Base-by-base conservation (phyloP, 2,329 filamentous ascomycete species). In the Aurifilum marmelostoma region DNA sequence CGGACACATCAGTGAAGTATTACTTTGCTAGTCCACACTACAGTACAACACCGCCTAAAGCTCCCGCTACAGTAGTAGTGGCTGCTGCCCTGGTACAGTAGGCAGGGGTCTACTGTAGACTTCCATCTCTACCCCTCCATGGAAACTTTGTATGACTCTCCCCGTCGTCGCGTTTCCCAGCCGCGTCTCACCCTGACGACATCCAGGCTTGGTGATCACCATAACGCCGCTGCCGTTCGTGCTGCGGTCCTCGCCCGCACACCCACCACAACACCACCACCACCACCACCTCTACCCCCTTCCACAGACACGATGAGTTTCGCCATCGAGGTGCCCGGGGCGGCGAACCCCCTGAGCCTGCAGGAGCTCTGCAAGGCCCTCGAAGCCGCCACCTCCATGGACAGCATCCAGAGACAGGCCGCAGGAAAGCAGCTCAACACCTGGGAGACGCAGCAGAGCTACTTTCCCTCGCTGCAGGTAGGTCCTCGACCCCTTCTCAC, bases 281-380 rank as follows among this genome's bases (percentile, higher is more conserved):
- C 60, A 3, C 59, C 39, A 18, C 39, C 61, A 4, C 34, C 34
- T 34, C 34, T 8, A 4, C 34, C 34, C 8, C 34, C 34, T 34
- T 34, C 34, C 34, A 34, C 34, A 34, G 27, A 21, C 56, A 69
- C 61, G 32, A 93, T 93, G 91, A 88, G 84, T 77, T 90, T 90
- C 78, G 80, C 87, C 70, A 89, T 97, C 76, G 93, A 97, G 82
- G 89, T 93, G 70, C 87, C 92, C 8, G 94, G 92, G 73, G 93
- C 96, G 81, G 91, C 93, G 59, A 93, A 85, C 73, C 91, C 92
- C 67, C 82, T 94, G 72, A 89, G 80, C 69, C 79, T 86, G 69
- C 83, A 86, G 69, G 87, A 89, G 76, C 85, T 94, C 34, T 89
- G 88, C 75, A 86, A 87, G 72, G 86, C 87, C 14, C 82, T 94